Evolutionary conservation across 371 early-diverging fungal genomes (phyloP).

Genomic region (Lichtheimia corymbifera): DNA sequence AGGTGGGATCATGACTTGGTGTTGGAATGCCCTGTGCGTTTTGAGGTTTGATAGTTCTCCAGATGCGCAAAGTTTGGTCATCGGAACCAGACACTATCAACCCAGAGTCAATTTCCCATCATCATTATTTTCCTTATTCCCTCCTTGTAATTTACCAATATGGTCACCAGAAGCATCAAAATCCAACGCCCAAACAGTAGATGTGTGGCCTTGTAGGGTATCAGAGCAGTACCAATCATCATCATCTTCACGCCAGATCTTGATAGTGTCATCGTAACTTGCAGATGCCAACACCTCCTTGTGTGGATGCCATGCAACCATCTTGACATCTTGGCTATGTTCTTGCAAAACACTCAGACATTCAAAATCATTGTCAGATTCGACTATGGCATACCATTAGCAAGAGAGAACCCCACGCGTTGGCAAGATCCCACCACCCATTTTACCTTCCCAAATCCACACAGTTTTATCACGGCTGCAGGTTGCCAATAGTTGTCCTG

Average conservation of each 20-base stretch:
- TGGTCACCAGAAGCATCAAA: constrained; percentile 80
- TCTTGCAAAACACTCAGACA: constrained; percentile 94
- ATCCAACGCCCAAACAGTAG: constrained; percentile 94
- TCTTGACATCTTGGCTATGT: constrained; percentile 96
- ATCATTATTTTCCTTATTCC: neutral
- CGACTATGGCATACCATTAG: constrained; percentile 31
- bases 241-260: constrained; percentile 87
- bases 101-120: neutral
- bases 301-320: constrained; percentile 89
- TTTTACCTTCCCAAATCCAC: constrained; percentile 95
- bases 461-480: constrained; percentile 95
- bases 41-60: constrained; percentile 63
- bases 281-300: constrained; percentile 88
- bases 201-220: constrained; percentile 81
- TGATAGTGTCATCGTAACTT: constrained; percentile 94
- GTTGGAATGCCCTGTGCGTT: constrained; percentile 47
- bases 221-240: constrained; percentile 96
- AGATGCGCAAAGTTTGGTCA: constrained; percentile 83
- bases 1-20: constrained; percentile 60
- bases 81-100: constrained; percentile 81
- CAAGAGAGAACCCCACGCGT: neutral
- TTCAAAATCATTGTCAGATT: constrained; percentile 88
- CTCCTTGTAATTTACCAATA: constrained; percentile 42
- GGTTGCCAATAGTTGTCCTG: constrained; percentile 86
- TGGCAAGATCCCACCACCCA: neutral